Base-by-base conservation (phyloP, 2,329 filamentous ascomycete genomes). In the Ophiocordyceps camponoti-floridani region DNA sequence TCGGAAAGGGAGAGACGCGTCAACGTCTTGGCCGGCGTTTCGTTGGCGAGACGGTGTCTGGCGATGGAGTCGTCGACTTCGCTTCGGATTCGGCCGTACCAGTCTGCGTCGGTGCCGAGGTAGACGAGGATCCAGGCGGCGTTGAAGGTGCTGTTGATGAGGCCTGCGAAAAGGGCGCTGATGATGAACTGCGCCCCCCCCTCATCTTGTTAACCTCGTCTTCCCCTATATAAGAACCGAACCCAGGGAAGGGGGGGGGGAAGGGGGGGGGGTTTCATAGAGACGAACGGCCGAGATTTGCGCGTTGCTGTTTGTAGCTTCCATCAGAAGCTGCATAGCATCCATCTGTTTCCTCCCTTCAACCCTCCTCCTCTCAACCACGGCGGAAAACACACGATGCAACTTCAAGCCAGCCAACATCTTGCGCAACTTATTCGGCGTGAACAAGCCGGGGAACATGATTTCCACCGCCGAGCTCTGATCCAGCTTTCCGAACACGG, bases 111-210 rank as follows among this genome's bases (percentile, higher is more conserved):
- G 44, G 64, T 46, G 45, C 70, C 54, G 44, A 79, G 60, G 61
- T 70, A 64, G 54, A 66, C 48, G 48, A 77, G 54, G 48, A 75
- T 57, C 63, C 67, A 75, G 2, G 67, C 66, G 1, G 69, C 67
- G 49, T 73, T 75, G 53, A 73, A 66, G 37, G 71, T 72, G 23
- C 60, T 70, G 56, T 77, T 77, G n/a, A 75, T 50, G 31, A 71
- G 59, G n/a, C 72, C 73, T 1, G 73, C 72, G 52, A 73, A 75
- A 3, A 78, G 56, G 0, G 69, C 59, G 12, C 66, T 65, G n/a
- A 76, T 57, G 31, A 73, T 61, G 54, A 75, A 73, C 59, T 68
- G 42, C 14, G 6, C 31, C n/a, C n/a, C n/a, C n/a, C n/a, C n/a
- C n/a, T n/a, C n/a, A n/a, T 23, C 3, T 23, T 23, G 23, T 23